Percentiles rank a stretch among this genome's conserved stretches.
These are phyloP conservation scores for Annulohypoxylon maeteangense DNA, from an alignment of 495 filamentous ascomycete species.

Conservation along the genomic window DNA sequence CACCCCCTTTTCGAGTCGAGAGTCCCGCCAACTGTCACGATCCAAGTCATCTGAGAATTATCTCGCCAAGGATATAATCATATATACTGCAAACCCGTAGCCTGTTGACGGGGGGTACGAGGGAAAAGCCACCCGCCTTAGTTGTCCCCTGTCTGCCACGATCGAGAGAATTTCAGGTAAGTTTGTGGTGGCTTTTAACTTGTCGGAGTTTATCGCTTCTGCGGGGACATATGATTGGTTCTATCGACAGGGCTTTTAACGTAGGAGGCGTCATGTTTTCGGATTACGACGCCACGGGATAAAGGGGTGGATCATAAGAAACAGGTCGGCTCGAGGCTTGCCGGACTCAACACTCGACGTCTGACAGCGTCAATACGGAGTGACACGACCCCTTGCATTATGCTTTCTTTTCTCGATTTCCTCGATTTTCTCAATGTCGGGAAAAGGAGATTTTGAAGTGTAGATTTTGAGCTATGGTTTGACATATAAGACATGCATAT, in stretches of 20 bases:
- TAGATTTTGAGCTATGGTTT: conserved; percentile 6
- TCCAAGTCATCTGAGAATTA: conserved; percentile 7
- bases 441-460: conserved; percentile 7
- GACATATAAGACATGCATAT: conserved; percentile 5
- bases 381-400: conserved; percentile 38
- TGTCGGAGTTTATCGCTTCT: conserved; percentile 11
- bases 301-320: not conserved
- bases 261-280: conserved; percentile 11
- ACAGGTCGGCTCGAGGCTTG: conserved; percentile 25
- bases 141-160: conserved; percentile 6
- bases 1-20: not conserved
- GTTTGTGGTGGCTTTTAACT: conserved; percentile 21
- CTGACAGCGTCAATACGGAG: conserved; percentile 35
- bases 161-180: conserved; percentile 7
- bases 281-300: conserved; percentile 26
- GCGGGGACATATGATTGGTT: conserved; percentile 17
- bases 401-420: not conserved
- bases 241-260: conserved; percentile 2
- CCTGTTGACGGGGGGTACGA: conserved; percentile 18
- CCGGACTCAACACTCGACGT: not conserved
- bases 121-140: conserved; percentile 16
- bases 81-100: conserved; percentile 14
- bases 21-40: not conserved
- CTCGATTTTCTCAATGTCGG: conserved; percentile 2
- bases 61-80: conserved; percentile 28